Percentiles rank a stretch among this genome's conserved stretches.
Conservation (phyloP, 805 yeast species). For the Dipodascus albidus region DNA sequence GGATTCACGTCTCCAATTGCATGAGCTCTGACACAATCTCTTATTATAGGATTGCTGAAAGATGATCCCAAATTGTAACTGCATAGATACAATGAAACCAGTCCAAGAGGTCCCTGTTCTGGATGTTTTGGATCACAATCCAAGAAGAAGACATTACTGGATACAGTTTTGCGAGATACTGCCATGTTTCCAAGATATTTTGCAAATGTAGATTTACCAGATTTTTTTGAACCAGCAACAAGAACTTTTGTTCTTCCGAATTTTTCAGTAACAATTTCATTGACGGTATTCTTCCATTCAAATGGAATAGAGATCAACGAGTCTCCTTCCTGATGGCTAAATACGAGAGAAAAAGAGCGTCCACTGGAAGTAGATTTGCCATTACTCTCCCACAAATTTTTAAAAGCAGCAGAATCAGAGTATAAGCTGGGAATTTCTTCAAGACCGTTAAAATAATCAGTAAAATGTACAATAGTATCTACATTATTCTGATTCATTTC, state of each 20-base stretch:
- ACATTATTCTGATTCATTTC: slow-evolving; percentile 4
- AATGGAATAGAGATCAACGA: slow-evolving; percentile 15
- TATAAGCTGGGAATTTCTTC: slow-evolving; percentile 3
- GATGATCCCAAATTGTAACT: slow-evolving; percentile 31
- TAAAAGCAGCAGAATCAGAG: slow-evolving; percentile 13
- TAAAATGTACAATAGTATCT: slow-evolving; percentile 5
- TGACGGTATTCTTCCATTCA: slow-evolving; percentile 1
- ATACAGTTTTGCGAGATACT: slow-evolving; percentile 18
- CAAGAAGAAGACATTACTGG: slow-evolving; percentile 34
- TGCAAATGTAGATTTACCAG: slow-evolving; percentile 72
- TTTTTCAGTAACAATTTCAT: not conserved
- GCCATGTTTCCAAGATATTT: slow-evolving; percentile 42
- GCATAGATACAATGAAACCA: slow-evolving; percentile 42
- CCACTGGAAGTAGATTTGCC: not conserved
- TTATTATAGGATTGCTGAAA: slow-evolving; percentile 22
- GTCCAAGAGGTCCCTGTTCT: slow-evolving; percentile 59
- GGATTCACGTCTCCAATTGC: slow-evolving; percentile 63
- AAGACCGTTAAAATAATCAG: slow-evolving; percentile 4
- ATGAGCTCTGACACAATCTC: slow-evolving; percentile 18
- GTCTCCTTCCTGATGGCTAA: slow-evolving; percentile 2
- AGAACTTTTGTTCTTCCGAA: slow-evolving; percentile 20
- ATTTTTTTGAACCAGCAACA: slow-evolving; percentile 55
- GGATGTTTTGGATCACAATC: slow-evolving; percentile 91
- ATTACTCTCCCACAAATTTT: slow-evolving; percentile 14
- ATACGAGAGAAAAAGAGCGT: not conserved